A percentile compares a stretch with the other conserved stretches of the same genome.
Evolutionary conservation across 2,329 filamentous ascomycete genomes (phyloP).

Genomic region (Trichoderma harzianum): DNA sequence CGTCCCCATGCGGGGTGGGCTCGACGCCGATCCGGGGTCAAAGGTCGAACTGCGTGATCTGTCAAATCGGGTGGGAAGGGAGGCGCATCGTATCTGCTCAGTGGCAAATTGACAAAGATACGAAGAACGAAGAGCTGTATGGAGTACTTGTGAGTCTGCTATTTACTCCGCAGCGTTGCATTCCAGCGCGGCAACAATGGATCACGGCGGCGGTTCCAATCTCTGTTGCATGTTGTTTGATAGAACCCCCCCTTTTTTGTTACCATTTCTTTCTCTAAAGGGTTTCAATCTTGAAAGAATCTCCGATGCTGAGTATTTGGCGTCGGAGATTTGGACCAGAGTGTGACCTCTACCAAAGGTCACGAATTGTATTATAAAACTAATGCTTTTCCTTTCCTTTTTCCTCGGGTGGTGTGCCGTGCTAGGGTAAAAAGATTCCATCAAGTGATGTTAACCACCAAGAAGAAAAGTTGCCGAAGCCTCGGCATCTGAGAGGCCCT

Average conservation of each 20-base stretch:
- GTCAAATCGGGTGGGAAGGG: background rate
- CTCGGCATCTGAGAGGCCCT: background rate
- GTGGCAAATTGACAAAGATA: background rate
- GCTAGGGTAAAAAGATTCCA: background rate
- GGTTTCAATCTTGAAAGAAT: background rate
- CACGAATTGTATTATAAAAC: background rate
- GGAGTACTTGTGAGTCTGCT: background rate
- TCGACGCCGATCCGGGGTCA: slow-evolving; percentile 12
- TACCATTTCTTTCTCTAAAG: background rate
- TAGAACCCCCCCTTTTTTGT: background rate
- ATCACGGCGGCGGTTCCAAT: background rate
- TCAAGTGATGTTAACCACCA: background rate
- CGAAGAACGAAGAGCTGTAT: background rate
- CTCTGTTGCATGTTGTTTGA: background rate
- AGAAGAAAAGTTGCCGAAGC: background rate
- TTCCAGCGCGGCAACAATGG: background rate
- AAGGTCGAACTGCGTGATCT: background rate
- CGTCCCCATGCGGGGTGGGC: background rate
- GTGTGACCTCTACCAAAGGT: background rate
- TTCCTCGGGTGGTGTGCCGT: background rate
- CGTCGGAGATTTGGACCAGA: background rate
- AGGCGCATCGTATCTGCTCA: background rate
- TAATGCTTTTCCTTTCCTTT: background rate
- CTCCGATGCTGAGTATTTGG: background rate
- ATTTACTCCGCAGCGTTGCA: background rate